Evolutionary conservation across 2,329 filamentous ascomycete species (phyloP), one percentile per base, ranked within the genome.

Genomic region (Fusarium staphyleae): DNA sequence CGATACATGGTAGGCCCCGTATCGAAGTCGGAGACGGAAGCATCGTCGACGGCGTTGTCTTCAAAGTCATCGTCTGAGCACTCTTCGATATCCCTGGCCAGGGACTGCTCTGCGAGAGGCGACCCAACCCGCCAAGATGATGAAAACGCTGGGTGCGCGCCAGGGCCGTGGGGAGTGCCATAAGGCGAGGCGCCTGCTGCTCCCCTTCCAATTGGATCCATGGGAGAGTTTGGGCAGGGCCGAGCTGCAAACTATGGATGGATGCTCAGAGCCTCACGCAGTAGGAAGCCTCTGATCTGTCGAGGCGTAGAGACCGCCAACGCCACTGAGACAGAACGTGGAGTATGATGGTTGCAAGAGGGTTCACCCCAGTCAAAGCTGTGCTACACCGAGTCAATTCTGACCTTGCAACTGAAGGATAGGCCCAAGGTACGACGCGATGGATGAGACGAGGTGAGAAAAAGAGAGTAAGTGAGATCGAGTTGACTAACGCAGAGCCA

Each of bases 71-170:
- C 79, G 28, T 86, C 84, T 4, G 82, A 80, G 55, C 84, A 87
- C 43, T 84, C 83, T 29, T 85, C 86, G 7, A 90, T 75, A 69
- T 91, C 88, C 30, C 83, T 79, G 6, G 86, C 86, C 51, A 91
- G 77, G 28, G 84, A 82, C 24, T 83, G 82, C 57, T 88, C 84
- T 1, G 86, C 87, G 40, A 89, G 78, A 16, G 87, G 86, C n/a
- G 87, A 88, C 22, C 78, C 76, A 16, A 84, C 80, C 19, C 76
- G 75, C 70, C 86, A 86, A 5, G 81, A 83, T n/a, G 75, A 74
- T 29, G 75, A 74, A 30, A 69, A 39, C 12, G 58, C 51, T 30
- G 62, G 45, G 45, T 59, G 62, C 13, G 59, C 59, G 16, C 59
- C 62, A 16, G 62, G 39, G 42, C 48, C 52, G 43, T 58, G 63